phyloP scores from a whole-genome alignment of 305 asterid genomes.

The Caryopteris hybrid region DNA sequence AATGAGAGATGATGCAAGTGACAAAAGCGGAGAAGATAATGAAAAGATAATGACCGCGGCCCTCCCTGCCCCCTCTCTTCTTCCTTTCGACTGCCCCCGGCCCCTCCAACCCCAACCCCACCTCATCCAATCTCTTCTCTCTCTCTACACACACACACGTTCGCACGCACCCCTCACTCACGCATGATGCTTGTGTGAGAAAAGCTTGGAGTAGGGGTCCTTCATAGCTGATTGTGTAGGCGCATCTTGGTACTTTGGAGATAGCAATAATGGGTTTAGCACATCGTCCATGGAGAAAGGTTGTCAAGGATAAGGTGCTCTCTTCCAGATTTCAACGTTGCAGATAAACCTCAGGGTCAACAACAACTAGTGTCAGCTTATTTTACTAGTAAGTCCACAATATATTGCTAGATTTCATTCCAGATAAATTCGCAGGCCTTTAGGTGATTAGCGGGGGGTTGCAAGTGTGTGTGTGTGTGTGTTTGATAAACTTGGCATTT shows the following conservation, averaged over 20 bases:
- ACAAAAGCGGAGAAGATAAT: slow-evolving; percentile 32
- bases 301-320: slow-evolving; percentile 8
- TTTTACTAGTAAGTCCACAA: slow-evolving; percentile 10
- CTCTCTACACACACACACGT: not conserved
- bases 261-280: slow-evolving; percentile 13
- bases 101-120: not conserved
- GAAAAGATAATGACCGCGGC: slow-evolving; percentile 31
- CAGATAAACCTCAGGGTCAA: not conserved
- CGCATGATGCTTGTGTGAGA: slow-evolving; percentile 7
- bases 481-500: not conserved
- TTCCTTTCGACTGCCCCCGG: not conserved
- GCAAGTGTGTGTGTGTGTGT: not conserved
- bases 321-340: not conserved
- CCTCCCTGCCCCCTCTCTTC: slow-evolving; percentile 12
- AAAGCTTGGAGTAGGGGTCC: slow-evolving; percentile 11
- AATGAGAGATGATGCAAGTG: slow-evolving; percentile 20
- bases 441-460: too few species aligned
- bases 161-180: not conserved
- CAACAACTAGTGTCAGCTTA: not conserved
- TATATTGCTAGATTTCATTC: not conserved
- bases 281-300: slow-evolving; percentile 18
- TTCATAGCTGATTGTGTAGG: not conserved
- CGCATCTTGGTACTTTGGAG: slow-evolving; percentile 9
- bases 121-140: not conserved
- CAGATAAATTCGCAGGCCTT: not conserved